phyloP scores from a whole-genome alignment of 495 filamentous ascomycete species.

The Tuber aestivum region DNA sequence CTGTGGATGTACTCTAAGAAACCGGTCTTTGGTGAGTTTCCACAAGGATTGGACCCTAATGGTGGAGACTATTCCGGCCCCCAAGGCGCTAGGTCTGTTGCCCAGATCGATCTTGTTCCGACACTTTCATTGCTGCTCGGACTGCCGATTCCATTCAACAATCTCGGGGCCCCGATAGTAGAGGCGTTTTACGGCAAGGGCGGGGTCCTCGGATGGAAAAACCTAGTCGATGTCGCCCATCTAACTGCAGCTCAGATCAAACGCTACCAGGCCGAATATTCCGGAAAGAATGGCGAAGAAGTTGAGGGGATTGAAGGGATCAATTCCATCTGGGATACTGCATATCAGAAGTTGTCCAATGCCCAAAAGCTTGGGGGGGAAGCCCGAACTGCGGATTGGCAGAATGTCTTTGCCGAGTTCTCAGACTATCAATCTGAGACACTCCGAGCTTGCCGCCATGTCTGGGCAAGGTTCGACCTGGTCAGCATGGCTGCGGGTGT shows the following conservation, averaged over 20 bases:
- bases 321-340: constrained; percentile 20
- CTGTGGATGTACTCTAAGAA: constrained; percentile 97
- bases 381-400: constrained; percentile 27
- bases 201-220: constrained; percentile 61
- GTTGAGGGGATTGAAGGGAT: constrained; percentile 22
- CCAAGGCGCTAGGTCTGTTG: constrained; percentile 57
- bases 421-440: constrained; percentile 70
- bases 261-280: constrained; percentile 71
- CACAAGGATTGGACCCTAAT: constrained; percentile 32
- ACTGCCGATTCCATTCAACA: constrained; percentile 93
- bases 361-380: constrained; percentile 14
- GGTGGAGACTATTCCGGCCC: constrained; percentile 21
- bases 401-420: constrained; percentile 55
- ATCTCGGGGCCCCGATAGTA: constrained; percentile 88
- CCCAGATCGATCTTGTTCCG: constrained; percentile 93
- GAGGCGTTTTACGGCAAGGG: constrained; percentile 75
- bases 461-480: constrained; percentile 90
- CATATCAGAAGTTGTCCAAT: constrained; percentile 29
- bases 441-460: constrained; percentile 67
- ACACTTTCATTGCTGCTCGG: constrained; percentile 82
- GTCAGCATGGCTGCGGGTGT: constrained; percentile 77
- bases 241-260: constrained; percentile 80
- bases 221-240: constrained; percentile 67
- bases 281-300: constrained; percentile 42
- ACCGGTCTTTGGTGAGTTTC: constrained; percentile 67